Evolutionary conservation across 2,329 filamentous ascomycete species (phyloP).

Genomic region (Paracoccidioides brasiliensis): DNA sequence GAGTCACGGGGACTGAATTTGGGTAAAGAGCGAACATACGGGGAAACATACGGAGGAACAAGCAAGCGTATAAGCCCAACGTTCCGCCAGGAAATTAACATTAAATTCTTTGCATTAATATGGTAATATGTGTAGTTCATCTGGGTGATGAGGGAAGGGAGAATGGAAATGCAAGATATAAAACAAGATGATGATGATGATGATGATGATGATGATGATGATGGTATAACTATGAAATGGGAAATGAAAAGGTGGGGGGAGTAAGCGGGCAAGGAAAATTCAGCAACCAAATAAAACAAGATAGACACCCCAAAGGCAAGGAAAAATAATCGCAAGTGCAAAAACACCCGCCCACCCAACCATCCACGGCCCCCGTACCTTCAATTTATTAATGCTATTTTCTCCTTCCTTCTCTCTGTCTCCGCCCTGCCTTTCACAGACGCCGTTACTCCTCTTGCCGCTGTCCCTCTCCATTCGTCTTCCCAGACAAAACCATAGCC

Average conservation of each 20-base stretch:
- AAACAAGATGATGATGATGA: not conserved
- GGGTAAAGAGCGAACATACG: too few species aligned
- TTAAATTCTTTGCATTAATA: not conserved
- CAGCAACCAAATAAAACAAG: too few species aligned
- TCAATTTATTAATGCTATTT: too few species aligned
- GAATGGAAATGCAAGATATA: not conserved
- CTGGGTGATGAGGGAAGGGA: not conserved
- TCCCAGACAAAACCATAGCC: constrained; percentile 33
- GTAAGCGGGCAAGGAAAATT: too few species aligned
- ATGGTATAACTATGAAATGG: not conserved
- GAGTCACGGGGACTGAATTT: not conserved
- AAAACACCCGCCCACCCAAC: too few species aligned
- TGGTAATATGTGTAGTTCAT: not conserved
- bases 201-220: not conserved
- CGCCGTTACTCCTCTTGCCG: not conserved
- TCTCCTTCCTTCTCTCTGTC: not conserved
- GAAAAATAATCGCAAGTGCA: too few species aligned
- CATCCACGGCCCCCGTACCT: too few species aligned
- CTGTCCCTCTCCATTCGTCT: not conserved
- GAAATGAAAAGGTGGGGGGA: not conserved
- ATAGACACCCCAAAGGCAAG: too few species aligned
- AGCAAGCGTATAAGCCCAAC: too few species aligned
- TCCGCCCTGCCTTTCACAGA: not conserved
- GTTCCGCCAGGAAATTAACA: too few species aligned
- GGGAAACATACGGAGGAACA: too few species aligned